Conservation (phyloP, 2,329 filamentous ascomycete species). For the Microdochium trichocladiopsis region DNA sequence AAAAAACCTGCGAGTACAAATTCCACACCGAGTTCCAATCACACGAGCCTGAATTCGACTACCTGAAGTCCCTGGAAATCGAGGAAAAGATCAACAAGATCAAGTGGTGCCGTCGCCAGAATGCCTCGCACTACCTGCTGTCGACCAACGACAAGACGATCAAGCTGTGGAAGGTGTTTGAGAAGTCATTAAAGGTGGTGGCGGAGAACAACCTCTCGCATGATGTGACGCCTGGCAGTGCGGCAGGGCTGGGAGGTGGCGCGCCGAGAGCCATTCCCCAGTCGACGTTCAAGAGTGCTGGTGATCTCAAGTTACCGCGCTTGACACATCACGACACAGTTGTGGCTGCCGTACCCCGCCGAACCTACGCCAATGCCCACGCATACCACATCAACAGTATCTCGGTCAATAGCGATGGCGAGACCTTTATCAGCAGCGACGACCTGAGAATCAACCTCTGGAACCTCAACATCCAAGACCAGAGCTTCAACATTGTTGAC, state of each 20-base stretch:
- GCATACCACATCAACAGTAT: conserved; percentile 99
- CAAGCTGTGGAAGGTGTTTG: conserved; percentile 99
- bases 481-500: conserved; percentile 99
- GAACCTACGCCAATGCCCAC: conserved; percentile 96
- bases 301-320: conserved; percentile 85
- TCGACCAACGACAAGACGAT: conserved; percentile 99
- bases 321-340: conserved; percentile 98
- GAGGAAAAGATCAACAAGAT: conserved; percentile 99
- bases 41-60: conserved; percentile 98
- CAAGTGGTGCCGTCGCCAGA: conserved; percentile 98
- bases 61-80: conserved; percentile 97
- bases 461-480: conserved; percentile 98
- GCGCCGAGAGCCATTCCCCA: conserved; percentile 66
- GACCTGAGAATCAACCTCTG: conserved; percentile 96
- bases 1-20: conserved; percentile 99
- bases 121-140: conserved; percentile 94
- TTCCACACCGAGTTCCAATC: conserved; percentile 99
- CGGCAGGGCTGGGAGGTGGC: conserved; percentile 65
- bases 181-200: conserved; percentile 98
- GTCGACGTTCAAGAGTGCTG: conserved; percentile 69
- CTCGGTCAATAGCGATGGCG: conserved; percentile 98
- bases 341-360: conserved; percentile 88
- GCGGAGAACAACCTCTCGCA: conserved; percentile 98
- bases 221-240: conserved; percentile 74
- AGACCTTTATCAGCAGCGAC: conserved; percentile 98